Evolutionary conservation across 2,329 filamentous ascomycete genomes (phyloP), one percentile per base, ranked within the genome.

Genomic region (Aureobasidium zeae): DNA sequence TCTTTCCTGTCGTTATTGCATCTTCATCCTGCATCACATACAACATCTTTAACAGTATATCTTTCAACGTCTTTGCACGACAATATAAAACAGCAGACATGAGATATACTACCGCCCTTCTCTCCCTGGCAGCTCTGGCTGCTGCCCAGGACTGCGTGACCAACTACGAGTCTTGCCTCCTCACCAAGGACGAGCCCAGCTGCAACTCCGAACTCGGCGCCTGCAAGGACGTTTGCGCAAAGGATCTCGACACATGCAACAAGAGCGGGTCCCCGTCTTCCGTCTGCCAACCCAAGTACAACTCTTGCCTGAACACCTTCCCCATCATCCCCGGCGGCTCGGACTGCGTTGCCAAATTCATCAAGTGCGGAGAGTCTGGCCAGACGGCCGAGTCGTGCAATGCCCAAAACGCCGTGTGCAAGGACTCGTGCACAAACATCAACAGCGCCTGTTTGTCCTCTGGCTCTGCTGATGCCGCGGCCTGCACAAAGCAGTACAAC

Each of bases 221-320:
- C 3, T 43, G 39, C 39, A 43, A 43, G 26, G 13, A 42, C 9
- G 4, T 26, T 10, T 34, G 30, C 16, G 13, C 15, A 4, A 17
- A 26, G 12, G 15, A 7, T 3, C 21, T 33, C 8, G 39, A 43
- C 13, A 4, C 22, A 13, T 43, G 39, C 39, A 43, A 43, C 39
- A 20, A 43, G 39, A 34, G 30, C 10, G 22, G 17, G 12, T 20
- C 29, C 16, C 29, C 20, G 2, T 43, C 39, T 5, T 29, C 11
- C 12, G n/a, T 15, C 22, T 43, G 39, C 39, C 39, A 43, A 24
- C 33, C 31, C 28, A 43, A 20, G 22, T 43, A 43, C 39, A 43
- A 33, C 21, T 26, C 29, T 8, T 43, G 39, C 30, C 15, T 43
- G 30, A 43, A 43, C 39, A 43, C 39, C n/a, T 43, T 43, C 39